Percentiles rank a stretch among this genome's conserved stretches.
Conservation (phyloP, 164 flowering plant species). For the Echeveria elegans region DNA sequence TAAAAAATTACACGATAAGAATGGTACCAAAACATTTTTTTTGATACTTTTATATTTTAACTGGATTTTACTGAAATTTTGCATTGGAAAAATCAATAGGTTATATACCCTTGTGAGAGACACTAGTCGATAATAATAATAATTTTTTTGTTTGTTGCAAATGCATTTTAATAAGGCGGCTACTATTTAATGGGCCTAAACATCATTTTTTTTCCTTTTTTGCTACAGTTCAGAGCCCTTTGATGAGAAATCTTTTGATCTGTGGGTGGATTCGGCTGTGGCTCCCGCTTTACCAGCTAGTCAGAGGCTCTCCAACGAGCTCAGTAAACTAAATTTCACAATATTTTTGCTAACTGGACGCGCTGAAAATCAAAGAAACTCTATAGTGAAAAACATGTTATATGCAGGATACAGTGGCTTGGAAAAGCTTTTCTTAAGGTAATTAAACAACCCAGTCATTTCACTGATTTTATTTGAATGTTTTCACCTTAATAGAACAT, state of each 20-base stretch:
- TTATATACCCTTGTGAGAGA: no score
- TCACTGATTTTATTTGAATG: neutral
- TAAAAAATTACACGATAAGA: no score
- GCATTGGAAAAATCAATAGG: no score
- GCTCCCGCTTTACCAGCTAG: constrained; percentile 84
- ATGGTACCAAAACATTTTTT: no score
- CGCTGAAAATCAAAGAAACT: constrained; percentile 44
- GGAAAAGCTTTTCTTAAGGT: constrained; percentile 74
- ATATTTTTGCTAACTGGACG: constrained; percentile 77
- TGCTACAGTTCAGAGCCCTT: constrained; percentile 36
- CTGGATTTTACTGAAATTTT: no score
- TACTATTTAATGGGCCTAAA: no score
- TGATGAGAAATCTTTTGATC: constrained; percentile 41
- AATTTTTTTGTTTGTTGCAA: no score
- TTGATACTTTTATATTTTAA: no score
- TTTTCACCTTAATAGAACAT: neutral
- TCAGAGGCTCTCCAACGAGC: constrained; percentile 54
- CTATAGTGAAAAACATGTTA: constrained; percentile 43
- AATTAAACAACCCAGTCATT: neutral
- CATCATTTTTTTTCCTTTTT: neutral
- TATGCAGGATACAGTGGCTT: constrained; percentile 56
- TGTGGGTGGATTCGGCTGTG: constrained; percentile 55
- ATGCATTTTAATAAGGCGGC: neutral
- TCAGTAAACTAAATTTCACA: constrained; percentile 50
- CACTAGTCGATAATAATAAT: no score